A percentile compares a stretch with the other conserved stretches of the same genome.
These are phyloP conservation scores for Aspergillus sp. DNA, from an alignment of 2,329 filamentous ascomycete genomes.

Conservation along the genomic window DNA sequence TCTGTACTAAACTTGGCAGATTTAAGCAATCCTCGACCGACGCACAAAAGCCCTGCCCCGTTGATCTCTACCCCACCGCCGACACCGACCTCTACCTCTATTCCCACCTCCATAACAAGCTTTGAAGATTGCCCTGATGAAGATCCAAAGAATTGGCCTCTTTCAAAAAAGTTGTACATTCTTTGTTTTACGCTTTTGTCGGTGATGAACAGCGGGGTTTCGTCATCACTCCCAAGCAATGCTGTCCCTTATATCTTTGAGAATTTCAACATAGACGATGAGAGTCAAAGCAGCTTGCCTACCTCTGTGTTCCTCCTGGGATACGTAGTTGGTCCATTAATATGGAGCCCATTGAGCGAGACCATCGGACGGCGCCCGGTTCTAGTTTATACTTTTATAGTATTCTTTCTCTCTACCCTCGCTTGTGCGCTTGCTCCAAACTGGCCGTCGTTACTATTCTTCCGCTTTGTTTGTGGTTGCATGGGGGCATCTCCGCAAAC, in stretches of 20 bases:
- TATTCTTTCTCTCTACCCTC: conserved; percentile 46
- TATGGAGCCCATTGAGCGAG: conserved; percentile 51
- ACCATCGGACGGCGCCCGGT: conserved; percentile 45
- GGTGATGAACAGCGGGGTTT: conserved; percentile 45
- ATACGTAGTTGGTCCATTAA: conserved; percentile 46
- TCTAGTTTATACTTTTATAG: conserved; percentile 56
- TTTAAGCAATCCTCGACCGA: background rate
- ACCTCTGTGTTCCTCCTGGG: conserved; percentile 45
- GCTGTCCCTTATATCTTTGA: conserved; percentile 42
- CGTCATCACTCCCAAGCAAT: conserved; percentile 45
- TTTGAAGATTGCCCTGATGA: conserved; percentile 30
- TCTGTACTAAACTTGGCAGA: background rate
- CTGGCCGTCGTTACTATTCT: conserved; percentile 46
- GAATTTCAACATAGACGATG: conserved; percentile 34
- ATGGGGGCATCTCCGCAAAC: conserved; percentile 48
- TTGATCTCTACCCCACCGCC: background rate
- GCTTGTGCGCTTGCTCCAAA: conserved; percentile 49
- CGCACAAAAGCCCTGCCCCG: background rate
- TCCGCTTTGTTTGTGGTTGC: conserved; percentile 49
- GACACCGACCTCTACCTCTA: background rate
- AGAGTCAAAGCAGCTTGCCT: conserved; percentile 38
- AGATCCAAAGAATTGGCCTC: conserved; percentile 34
- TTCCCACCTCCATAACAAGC: conserved; percentile 24
- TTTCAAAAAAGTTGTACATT: conserved; percentile 36
- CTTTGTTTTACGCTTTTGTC: conserved; percentile 30